These are phyloP conservation scores for Pleurotus tuoliensis DNA, from an alignment of 768 basidiomycete species.

Conservation along the genomic window DNA sequence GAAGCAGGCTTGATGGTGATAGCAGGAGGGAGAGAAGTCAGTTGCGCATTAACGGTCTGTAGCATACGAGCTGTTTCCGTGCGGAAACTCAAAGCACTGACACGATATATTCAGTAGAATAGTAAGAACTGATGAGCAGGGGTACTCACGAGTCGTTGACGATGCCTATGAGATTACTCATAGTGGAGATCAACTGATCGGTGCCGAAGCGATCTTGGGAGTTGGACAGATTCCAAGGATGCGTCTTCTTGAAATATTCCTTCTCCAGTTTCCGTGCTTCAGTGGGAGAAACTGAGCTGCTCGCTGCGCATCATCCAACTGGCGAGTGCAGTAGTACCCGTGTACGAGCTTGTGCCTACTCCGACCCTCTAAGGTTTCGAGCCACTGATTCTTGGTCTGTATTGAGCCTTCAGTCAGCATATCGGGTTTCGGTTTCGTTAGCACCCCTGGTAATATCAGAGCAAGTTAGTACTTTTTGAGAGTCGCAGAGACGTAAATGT, in stretches of 20 bases:
- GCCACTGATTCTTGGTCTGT: conserved; percentile 33
- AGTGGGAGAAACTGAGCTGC: conserved; percentile 21
- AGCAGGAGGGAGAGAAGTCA: conserved; percentile 23
- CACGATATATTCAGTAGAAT: not conserved
- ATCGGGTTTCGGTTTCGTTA: conserved; percentile 57
- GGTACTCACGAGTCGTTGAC: conserved; percentile 26
- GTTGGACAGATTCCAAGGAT: conserved; percentile 31
- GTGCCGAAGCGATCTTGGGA: conserved; percentile 31
- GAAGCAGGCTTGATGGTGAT: conserved; percentile 31
- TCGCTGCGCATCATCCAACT: conserved; percentile 35
- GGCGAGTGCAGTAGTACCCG: conserved; percentile 42
- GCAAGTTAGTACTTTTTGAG: not conserved
- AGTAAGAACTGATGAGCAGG: not conserved
- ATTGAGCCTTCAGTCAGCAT: conserved; percentile 34
- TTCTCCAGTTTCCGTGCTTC: conserved; percentile 31
- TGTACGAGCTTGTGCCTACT: conserved; percentile 30
- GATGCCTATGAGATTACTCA: conserved; percentile 31
- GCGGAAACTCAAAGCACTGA: conserved; percentile 12
- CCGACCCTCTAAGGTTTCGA: conserved; percentile 38
- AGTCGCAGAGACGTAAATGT: not conserved
- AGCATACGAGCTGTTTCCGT: conserved; percentile 21
- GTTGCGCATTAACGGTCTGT: conserved; percentile 19
- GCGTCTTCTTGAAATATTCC: conserved; percentile 27
- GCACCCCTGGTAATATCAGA: conserved; percentile 33
- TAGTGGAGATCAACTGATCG: conserved; percentile 24